A percentile compares a stretch with the other conserved stretches of the same genome.
phyloP scores from a whole-genome alignment of 495 filamentous ascomycete species.

The Neurospora sp. region DNA sequence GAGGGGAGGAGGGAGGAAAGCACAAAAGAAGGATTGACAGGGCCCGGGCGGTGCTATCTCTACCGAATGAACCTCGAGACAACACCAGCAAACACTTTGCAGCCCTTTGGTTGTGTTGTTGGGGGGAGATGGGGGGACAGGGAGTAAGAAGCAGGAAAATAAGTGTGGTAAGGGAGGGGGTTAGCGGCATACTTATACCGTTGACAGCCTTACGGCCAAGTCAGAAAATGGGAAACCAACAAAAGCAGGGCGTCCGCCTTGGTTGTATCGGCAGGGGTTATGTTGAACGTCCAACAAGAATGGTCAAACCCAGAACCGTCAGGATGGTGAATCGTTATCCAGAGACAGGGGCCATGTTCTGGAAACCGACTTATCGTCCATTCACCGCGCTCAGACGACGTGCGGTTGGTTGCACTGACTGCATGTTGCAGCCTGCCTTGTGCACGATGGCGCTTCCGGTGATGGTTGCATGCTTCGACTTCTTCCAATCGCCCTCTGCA shows the following conservation, averaged over 20 bases:
- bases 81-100: conserved; percentile 36
- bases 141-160: conserved; percentile 18
- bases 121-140: conserved; percentile 28
- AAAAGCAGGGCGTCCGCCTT: not conserved
- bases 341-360: not conserved
- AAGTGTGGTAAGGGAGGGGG: conserved; percentile 19
- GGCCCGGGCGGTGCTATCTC: conserved; percentile 39
- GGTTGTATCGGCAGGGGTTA: not conserved
- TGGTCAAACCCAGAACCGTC: not conserved
- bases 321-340: not conserved
- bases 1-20: conserved; percentile 20
- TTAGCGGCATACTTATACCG: conserved; percentile 32
- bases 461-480: not conserved
- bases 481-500: not conserved
- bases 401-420: not conserved
- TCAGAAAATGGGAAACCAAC: not conserved
- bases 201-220: not conserved
- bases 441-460: not conserved
- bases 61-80: conserved; percentile 31
- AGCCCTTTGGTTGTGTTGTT: conserved; percentile 43
- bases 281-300: not conserved
- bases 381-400: not conserved
- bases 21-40: conserved; percentile 41
- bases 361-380: not conserved
- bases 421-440: not conserved